Conservation (phyloP, 2,329 filamentous ascomycete species). For the Canariomyces notabilis region DNA sequence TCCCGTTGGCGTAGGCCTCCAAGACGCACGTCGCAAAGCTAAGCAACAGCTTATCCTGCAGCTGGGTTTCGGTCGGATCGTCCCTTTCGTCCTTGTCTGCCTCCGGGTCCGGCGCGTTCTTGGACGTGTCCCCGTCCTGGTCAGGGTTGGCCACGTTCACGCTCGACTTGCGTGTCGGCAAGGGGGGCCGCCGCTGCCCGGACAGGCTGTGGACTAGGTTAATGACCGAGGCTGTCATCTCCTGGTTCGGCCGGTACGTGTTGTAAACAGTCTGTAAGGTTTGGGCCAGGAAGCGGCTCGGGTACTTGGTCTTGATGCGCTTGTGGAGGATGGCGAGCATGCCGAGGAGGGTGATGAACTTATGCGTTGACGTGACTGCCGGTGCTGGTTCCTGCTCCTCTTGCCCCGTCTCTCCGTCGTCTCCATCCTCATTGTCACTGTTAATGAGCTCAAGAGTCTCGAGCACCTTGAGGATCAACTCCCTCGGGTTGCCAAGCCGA, state of each 20-base stretch:
- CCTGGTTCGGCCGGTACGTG: constrained; percentile 59
- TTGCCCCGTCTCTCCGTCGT: constrained; percentile 26
- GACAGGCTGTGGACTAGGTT: constrained; percentile 66
- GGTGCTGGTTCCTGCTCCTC: constrained; percentile 21
- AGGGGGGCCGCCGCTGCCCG: constrained; percentile 58
- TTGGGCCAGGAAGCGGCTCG: constrained; percentile 71
- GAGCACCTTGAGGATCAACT: constrained; percentile 75
- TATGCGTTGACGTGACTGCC: constrained; percentile 31
- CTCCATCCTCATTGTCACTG: constrained; percentile 32
- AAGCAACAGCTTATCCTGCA: constrained; percentile 63
- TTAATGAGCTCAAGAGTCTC: constrained; percentile 61
- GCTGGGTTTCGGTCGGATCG: constrained; percentile 52
- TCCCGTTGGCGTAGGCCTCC: constrained; percentile 64
- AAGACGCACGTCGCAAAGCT: constrained; percentile 74
- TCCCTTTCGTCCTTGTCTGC: constrained; percentile 50
- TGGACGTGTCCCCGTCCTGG: constrained; percentile 48
- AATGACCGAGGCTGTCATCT: constrained; percentile 65
- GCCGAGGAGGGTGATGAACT: constrained; percentile 65
- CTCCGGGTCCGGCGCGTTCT: constrained; percentile 59
- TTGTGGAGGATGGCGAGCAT: constrained; percentile 69
- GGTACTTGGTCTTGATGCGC: constrained; percentile 70
- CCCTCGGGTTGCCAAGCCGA: constrained; percentile 71
- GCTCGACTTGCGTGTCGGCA: constrained; percentile 56
- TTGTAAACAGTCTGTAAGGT: constrained; percentile 68
- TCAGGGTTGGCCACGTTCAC: constrained; percentile 50